Base-by-base conservation (phyloP, 768 basidiomycete species). In the Lactarius sanguifluus region DNA sequence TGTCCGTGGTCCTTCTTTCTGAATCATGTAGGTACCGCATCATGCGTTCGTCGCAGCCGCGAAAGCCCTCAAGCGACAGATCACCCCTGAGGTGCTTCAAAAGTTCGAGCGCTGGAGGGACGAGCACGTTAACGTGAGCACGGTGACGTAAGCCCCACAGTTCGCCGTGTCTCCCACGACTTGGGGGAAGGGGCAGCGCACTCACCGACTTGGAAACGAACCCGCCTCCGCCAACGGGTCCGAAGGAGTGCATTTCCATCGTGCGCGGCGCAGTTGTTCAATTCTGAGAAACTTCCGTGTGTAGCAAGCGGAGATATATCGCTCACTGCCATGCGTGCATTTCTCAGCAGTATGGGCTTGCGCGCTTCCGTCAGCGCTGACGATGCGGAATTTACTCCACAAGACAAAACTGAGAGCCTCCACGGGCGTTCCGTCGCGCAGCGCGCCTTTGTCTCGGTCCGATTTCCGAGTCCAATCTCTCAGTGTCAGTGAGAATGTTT, bases 21-120 rank as follows among this genome's bases (percentile, higher is more conserved):
- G 57, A 30, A 23, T 13, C 50, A 36, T 54, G 10, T 59, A 98
- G 96, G 89, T 98, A 13, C 83, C 91, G 2, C 83, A 85, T 47
- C 74, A 78, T 10, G 89, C 92, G 40, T 91, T 98, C 70, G 73
- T 90, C 10, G 75, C 79, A n/a, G 92, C 92, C 1, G 91, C 95
- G 4, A 81, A 76, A 64, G 80, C 82, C 0, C 85, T 91, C 60
- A 85, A 92, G 72, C 83, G 83, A 66, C 89, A 96, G 69, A 96
- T 98, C 70, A 98, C 96, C 0, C 86, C 89, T 5, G 83, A 84
- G 18, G 86, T 96, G 71, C 77, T 96, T 55, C 76, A 77, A 55
- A 87, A 82, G 69, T 98, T 90, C 72, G 82, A 85, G 41, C 78
- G 78, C 50, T 99, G 96, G 96, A 75, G 83, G 56, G 47, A 57